Base-by-base conservation (phyloP, 2,329 filamentous ascomycete genomes). In the Truncatella angustata region DNA sequence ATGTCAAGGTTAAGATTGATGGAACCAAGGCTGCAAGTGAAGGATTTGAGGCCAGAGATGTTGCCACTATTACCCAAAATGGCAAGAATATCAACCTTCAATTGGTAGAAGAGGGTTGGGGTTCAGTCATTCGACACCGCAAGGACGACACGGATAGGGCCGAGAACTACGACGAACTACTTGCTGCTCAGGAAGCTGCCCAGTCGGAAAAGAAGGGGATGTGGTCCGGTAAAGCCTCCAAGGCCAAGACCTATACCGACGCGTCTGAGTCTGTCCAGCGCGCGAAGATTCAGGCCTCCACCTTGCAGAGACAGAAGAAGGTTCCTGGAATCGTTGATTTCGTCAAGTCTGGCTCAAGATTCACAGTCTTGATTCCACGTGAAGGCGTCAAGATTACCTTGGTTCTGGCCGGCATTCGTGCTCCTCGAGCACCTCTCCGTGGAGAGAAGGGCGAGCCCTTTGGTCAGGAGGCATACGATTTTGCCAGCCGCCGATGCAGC, bases 341-440 rank as follows among this genome's bases (percentile, higher is more conserved):
- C 70, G 94, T 96, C 77, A 97, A 97, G 74, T 90, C 91, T n/a
- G 94, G 90, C 26, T 96, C 92, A 36, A 85, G 94, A 60, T 99
- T 97, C 72, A 96, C 91, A 23, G 80, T 99, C 32, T 77, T 99
- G 9, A 85, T 99, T 45, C 93, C 94, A 43, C 87, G 92, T 32
- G 94, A 99, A 68, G 91, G 91, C 63, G 86, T 93, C 66, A 97
- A 97, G 77, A 79, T 99, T 55, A 99, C 93, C 2, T 87, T 99
- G 67, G 92, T 99, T 4, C 84, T 99, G 44, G 93, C 90, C 49
- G 93, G 94, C 44, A 94, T 99, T 60, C 90, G 91, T 54, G 91
- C 91, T 12, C 94, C 94, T 14, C 85, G 89, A 58, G 94, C 93
- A 39, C 91, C 92, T 11, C 87, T 88, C 53, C 80, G 88, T 4